These are phyloP conservation scores for Holtermannia corniformis DNA, from an alignment of 768 basidiomycete species.

Conservation along the genomic window DNA sequence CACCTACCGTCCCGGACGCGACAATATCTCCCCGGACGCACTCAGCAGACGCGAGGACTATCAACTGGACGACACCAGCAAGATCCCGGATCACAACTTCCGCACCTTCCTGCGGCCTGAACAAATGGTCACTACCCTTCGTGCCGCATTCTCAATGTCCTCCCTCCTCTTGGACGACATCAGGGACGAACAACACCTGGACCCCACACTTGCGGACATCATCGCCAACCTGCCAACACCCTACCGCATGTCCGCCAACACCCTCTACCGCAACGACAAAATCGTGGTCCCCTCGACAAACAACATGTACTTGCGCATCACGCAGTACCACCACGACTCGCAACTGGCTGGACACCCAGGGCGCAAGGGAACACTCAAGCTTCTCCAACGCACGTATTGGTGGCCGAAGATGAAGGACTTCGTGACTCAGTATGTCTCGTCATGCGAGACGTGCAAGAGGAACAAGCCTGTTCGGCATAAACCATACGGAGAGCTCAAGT, in stretches of 20 bases:
- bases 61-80: too few species aligned
- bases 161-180: too few species aligned
- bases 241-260: neutral
- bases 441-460: conserved; percentile 33
- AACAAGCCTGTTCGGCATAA: conserved; percentile 22
- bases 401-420: conserved; percentile 31
- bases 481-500: too few species aligned
- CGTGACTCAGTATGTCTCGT: conserved; percentile 25
- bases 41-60: neutral
- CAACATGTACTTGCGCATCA: neutral
- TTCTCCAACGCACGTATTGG: conserved; percentile 30
- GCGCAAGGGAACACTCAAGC: conserved; percentile 22
- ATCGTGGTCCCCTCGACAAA: neutral
- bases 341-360: conserved; percentile 35
- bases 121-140: too few species aligned
- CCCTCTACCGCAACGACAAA: neutral
- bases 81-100: too few species aligned
- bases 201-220: too few species aligned
- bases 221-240: too few species aligned
- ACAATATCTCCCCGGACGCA: neutral
- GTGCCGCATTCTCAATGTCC: too few species aligned
- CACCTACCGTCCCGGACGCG: conserved; percentile 3
- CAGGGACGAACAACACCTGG: too few species aligned
- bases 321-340: conserved; percentile 27
- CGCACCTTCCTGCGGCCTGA: too few species aligned